Conservation (phyloP, 2,329 filamentous ascomycete species). For the Fusarium liriodendri region DNA sequence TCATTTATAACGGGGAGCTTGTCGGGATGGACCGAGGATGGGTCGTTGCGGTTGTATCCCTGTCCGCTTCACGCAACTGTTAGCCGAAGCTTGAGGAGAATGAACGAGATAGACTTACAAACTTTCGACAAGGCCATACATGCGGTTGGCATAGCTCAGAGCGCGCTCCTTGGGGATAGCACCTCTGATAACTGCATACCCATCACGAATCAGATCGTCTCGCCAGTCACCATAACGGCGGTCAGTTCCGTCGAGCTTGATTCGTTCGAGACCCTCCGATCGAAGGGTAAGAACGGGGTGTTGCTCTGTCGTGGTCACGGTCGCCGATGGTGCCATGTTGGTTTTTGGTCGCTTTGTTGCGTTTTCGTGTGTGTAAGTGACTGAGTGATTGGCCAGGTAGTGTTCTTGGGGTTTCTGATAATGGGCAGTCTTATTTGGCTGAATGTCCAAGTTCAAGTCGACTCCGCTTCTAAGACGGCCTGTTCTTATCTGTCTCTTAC, state of each 20-base stretch:
- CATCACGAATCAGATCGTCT: conserved; percentile 37
- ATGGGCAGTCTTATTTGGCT: background rate
- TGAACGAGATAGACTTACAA: conserved; percentile 11
- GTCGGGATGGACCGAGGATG: conserved; percentile 31
- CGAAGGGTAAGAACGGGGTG: conserved; percentile 36
- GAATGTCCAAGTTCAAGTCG: background rate
- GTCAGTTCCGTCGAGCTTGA: conserved; percentile 33
- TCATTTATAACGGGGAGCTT: conserved; percentile 47
- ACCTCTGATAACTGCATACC: conserved; percentile 35
- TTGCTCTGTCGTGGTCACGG: conserved; percentile 15
- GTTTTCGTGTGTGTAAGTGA: background rate
- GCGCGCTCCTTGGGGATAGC: conserved; percentile 35
- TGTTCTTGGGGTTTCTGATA: background rate
- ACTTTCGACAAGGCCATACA: conserved; percentile 38
- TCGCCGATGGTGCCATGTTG: conserved; percentile 23
- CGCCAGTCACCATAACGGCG: conserved; percentile 39
- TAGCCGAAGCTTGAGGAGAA: background rate
- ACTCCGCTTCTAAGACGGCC: background rate
- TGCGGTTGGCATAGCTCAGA: conserved; percentile 38
- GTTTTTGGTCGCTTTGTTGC: background rate
- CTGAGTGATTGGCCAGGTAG: background rate
- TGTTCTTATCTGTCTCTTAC: background rate
- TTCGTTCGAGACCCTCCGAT: conserved; percentile 34
- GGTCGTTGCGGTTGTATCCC: conserved; percentile 36
- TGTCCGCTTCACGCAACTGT: conserved; percentile 14